Evolutionary conservation across 1,284 basidiomycete species (phyloP), one percentile per base, ranked within the genome.

Genomic region (Meira miltonrushii): DNA sequence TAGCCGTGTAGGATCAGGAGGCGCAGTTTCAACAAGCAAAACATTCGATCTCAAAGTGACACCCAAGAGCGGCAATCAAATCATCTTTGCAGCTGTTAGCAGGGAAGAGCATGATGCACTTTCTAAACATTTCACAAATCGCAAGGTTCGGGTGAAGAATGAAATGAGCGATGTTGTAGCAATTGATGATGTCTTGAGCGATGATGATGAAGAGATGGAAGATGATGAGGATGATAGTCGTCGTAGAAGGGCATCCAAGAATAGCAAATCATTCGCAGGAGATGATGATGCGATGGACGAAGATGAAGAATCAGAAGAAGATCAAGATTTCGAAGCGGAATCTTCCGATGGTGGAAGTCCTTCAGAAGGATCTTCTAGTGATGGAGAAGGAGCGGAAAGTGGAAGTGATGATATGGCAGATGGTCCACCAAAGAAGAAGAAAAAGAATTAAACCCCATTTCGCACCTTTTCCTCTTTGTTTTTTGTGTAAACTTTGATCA

Each of bases 31-130:
- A 11, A 89, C 90, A 1, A 88, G 89, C 1, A 88, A 91, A 56
- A 97, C 95, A 0, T 98, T 98, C 75, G 95, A 99, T 79, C 82
- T 99, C 77, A 87, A 89, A 69, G 88, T 98, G 66, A 86, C 89
- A 48, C 88, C 89, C 44, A 91, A 90, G 79, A 84, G 82, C 50
- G 80, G 90, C 75, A 88, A 86, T 17, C 75, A 78, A 25, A 68
- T 75, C 51, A 68, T 74, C 33, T 99, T 99, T 81, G 89, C 89
- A 4, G 89, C 89, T 10, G 87, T 99, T 80, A 90, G 89, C 81
- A 93, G 95, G 79, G 95, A 97, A 78, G 95, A 99, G 78, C 88
- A 94, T 68, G 88, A 90, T 61, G 83, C 85, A 7, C 88, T 92
- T 47, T 90, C 92, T 71, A 82, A 84, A 25, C 96, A 90, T 80